phyloP scores from a whole-genome alignment of 1,284 basidiomycete genomes.

The Microbotryomycetes sp. region DNA sequence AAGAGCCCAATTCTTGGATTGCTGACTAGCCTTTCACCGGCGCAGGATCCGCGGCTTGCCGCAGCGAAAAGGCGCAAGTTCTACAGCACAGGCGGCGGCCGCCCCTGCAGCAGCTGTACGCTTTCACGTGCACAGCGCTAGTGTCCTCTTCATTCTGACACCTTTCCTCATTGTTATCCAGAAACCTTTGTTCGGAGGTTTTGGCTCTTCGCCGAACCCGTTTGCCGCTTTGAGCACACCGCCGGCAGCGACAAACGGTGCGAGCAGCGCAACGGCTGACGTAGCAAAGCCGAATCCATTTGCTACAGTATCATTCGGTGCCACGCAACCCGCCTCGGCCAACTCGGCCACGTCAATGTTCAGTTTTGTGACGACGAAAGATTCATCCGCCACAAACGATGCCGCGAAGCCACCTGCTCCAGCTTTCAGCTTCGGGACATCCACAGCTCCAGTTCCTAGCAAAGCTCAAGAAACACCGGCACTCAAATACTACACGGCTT shows the following conservation, averaged over 20 bases:
- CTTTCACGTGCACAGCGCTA: too few species aligned
- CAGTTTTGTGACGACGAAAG: conserved; percentile 13
- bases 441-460: conserved; percentile 7
- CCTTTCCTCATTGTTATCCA: background rate
- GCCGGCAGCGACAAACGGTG: background rate
- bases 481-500: conserved; percentile 58
- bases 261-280: background rate
- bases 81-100: conserved; percentile 11
- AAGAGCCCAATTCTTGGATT: too few species aligned
- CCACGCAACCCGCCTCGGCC: too few species aligned
- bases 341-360: too few species aligned
- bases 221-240: conserved; percentile 11
- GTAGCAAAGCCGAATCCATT: conserved; percentile 4
- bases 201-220: conserved; percentile 8
- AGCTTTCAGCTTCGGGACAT: conserved; percentile 18
- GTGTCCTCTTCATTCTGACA: accelerated
- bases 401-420: conserved; percentile 3
- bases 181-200: conserved; percentile 13
- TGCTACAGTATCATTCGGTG: too few species aligned
- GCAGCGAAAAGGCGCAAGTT: conserved; percentile 26
- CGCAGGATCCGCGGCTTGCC: conserved; percentile 44
- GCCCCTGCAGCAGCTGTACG: conserved; percentile 14
- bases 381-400: conserved; percentile 9
- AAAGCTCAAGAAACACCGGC: conserved; percentile 19
- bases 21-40: too few species aligned